Conservation (phyloP, 345 rosid genomes). For the Arabidopsis suecica region DNA sequence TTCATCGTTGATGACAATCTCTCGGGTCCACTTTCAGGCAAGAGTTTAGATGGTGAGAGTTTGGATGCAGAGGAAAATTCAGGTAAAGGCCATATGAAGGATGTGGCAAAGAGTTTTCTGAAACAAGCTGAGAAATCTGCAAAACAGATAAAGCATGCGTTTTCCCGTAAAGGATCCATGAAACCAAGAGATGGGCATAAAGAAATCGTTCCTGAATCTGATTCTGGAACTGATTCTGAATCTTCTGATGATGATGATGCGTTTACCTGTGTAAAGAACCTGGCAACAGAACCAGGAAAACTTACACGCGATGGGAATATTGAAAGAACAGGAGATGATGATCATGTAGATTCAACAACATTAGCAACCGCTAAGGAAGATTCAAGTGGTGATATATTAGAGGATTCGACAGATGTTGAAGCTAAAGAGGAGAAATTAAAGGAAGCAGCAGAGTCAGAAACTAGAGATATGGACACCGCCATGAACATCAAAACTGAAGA, state of each 20-base stretch:
- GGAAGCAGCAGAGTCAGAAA: constrained; percentile 38
- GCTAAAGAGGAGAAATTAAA: constrained; percentile 39
- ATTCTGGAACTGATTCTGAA: constrained; percentile 44
- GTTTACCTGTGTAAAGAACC: constrained; percentile 28
- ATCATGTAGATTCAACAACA: constrained; percentile 39
- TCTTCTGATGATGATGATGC: constrained; percentile 30
- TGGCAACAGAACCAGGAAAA: constrained; percentile 27
- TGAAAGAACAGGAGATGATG: constrained; percentile 42
- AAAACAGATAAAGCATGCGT: constrained; percentile 57
- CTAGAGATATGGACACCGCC: constrained; percentile 17
- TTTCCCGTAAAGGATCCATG: constrained; percentile 73
- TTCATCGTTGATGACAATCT: constrained; percentile 57
- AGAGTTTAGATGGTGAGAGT: constrained; percentile 44
- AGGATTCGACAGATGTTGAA: constrained; percentile 25
- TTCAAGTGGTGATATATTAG: constrained; percentile 27
- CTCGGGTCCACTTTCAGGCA: constrained; percentile 42
- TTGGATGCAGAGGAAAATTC: constrained; percentile 52
- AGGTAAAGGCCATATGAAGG: constrained; percentile 57
- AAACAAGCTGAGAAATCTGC: constrained; percentile 74
- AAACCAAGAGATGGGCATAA: constrained; percentile 31
- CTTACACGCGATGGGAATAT: constrained; percentile 44
- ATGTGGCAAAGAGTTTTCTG: constrained; percentile 61
- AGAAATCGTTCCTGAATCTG: constrained; percentile 51
- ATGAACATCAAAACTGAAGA: constrained; percentile 33
- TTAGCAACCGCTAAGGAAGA: constrained; percentile 28